Conservation (phyloP, 345 rosid species). For the Arabidopsis arenosa region DNA sequence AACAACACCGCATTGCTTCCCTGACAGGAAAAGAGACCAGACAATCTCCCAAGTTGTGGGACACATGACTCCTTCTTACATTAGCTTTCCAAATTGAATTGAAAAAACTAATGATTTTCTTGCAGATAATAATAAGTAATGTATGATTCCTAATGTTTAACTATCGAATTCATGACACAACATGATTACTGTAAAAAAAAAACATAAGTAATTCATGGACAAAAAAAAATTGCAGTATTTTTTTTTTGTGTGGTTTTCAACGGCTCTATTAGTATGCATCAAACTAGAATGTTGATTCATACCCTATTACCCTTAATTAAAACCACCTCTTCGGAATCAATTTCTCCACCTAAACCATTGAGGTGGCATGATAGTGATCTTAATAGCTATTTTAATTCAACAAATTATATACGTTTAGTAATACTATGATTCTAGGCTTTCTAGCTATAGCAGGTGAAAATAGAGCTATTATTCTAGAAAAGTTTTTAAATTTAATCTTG, state of each 20-base stretch:
- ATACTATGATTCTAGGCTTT: neutral
- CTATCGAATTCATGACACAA: neutral
- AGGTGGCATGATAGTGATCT: conserved; percentile 17
- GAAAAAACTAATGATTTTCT: conserved; percentile 10
- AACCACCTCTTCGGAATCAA: neutral
- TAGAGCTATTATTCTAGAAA: conserved; percentile 11
- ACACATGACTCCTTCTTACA: conserved; percentile 35
- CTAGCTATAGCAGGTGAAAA: conserved; percentile 7
- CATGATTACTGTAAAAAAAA: neutral
- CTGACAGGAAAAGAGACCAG: conserved; percentile 40
- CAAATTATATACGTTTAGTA: conserved; percentile 20
- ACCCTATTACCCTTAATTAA: too few species aligned
- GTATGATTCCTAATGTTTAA: conserved; percentile 12
- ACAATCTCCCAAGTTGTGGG: conserved; percentile 47
- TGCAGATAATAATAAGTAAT: conserved; percentile 10
- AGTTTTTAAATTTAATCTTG: neutral
- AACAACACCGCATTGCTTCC: conserved; percentile 39
- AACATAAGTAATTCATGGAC: neutral
- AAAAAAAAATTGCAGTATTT: neutral
- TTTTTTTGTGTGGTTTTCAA: too few species aligned
- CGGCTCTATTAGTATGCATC: neutral
- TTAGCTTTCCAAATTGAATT: conserved; percentile 20
- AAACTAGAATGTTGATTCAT: conserved; percentile 2
- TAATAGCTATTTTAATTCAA: conserved; percentile 12
- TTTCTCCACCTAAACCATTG: conserved; percentile 8